A percentile compares a stretch with the other conserved stretches of the same genome.
These are phyloP conservation scores for Amoebophrya sp. DNA, from an alignment of 169 alveolate genomes.

Conservation along the genomic window DNA sequence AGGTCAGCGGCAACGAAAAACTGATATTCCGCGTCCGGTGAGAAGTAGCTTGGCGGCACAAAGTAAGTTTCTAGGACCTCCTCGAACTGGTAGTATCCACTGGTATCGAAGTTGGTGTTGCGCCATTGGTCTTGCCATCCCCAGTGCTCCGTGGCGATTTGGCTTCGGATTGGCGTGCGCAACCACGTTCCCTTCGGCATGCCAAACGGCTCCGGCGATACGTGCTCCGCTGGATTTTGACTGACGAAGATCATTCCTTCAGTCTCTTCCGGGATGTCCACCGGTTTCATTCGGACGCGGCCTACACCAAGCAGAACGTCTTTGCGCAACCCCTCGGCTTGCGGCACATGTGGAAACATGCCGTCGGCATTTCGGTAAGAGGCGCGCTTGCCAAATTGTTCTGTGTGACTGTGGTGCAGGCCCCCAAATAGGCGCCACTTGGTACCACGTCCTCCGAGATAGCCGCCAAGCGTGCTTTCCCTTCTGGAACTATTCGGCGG, in stretches of 20 bases:
- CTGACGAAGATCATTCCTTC: background rate
- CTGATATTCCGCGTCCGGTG: background rate
- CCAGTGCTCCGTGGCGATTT: background rate
- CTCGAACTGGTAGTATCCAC: conserved; percentile 12
- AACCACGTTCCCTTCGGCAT: background rate
- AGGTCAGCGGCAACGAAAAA: background rate
- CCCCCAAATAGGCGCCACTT: background rate
- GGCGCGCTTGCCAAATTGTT: background rate
- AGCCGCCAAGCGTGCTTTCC: background rate
- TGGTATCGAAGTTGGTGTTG: background rate
- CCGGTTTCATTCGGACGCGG: background rate
- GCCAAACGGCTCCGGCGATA: background rate
- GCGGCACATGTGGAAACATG: background rate
- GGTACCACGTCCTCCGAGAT: background rate
- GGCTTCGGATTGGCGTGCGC: background rate
- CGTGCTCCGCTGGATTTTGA: background rate
- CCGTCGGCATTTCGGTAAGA: background rate
- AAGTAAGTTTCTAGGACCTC: background rate
- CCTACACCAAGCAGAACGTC: background rate
- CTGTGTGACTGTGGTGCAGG: background rate
- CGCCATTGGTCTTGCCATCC: conserved; percentile 13
- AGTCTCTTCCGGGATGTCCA: background rate
- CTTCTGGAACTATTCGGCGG: background rate
- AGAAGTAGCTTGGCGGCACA: background rate
- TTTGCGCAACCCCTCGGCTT: background rate